Percentiles rank a stretch among this genome's conserved stretches.
Conservation (phyloP, 2,329 filamentous ascomycete genomes). For the Stachybotrys elegans region DNA sequence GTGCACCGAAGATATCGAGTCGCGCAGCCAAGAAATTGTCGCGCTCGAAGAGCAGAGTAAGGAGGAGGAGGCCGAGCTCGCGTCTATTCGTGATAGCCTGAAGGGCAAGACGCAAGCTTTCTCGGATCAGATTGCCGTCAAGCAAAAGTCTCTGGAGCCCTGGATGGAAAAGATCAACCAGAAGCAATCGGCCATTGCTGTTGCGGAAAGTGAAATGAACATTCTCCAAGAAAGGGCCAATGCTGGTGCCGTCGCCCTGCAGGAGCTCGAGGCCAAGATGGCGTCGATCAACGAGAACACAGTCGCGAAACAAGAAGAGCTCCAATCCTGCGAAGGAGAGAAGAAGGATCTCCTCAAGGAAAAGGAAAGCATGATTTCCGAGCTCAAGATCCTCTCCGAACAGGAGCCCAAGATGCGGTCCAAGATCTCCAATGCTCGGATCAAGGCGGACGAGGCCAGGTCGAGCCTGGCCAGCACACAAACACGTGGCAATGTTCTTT, state of each 20-base stretch:
- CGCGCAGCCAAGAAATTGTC: slow-evolving; percentile 67
- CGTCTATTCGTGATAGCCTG: slow-evolving; percentile 75
- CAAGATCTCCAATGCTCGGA: slow-evolving; percentile 81
- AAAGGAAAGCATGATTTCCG: slow-evolving; percentile 62
- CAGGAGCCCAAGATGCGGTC: slow-evolving; percentile 79
- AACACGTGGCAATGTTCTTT: slow-evolving; percentile 87
- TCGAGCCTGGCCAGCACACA: slow-evolving; percentile 86
- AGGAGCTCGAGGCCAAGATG: slow-evolving; percentile 80
- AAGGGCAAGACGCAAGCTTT: slow-evolving; percentile 95
- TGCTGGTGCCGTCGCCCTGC: slow-evolving; percentile 75
- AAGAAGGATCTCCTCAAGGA: slow-evolving; percentile 71
- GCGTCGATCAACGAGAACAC: slow-evolving; percentile 66
- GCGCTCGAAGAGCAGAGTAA: slow-evolving; percentile 72
- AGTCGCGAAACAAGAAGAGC: slow-evolving; percentile 63
- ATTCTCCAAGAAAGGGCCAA: slow-evolving; percentile 89
- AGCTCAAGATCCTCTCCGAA: slow-evolving; percentile 65
- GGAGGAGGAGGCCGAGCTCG: slow-evolving; percentile 75
- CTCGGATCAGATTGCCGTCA: slow-evolving; percentile 84
- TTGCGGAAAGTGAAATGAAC: slow-evolving; percentile 89
- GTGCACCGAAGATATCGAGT: slow-evolving; percentile 72
- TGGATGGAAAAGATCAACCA: slow-evolving; percentile 98
- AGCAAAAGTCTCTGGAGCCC: slow-evolving; percentile 91
- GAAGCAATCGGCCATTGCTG: slow-evolving; percentile 88
- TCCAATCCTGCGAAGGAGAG: slow-evolving; percentile 70
- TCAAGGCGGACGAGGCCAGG: slow-evolving; percentile 93